Base-by-base conservation (phyloP, 2,329 filamentous ascomycete species). In the Cytospora chrysosperma region DNA sequence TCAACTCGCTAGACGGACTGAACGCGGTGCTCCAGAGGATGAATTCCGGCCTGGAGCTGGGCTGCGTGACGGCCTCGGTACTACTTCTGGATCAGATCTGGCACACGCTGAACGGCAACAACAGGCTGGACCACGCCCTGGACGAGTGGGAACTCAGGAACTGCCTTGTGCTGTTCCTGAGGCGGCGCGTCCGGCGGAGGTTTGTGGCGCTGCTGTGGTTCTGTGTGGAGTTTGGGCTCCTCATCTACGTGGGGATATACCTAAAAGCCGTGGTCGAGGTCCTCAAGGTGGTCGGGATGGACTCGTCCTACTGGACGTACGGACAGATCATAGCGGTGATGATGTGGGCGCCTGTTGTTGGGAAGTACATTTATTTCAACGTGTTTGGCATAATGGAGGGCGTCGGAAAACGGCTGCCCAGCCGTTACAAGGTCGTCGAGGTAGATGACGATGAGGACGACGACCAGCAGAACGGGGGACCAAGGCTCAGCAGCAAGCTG, bases 241-340 rank as follows among this genome's bases (percentile, higher is more conserved):
- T 67, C 5, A 43, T 67, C 12, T 64, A 65, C 10, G 59, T 65
- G 9, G 56, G 61, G 15, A 65, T 66, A n/a, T 66, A 68, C 47
- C 50, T 63, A 7, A 67, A 65, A 9, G 59, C 63, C 7, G 59
- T 67, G 13, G 30, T 65, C 24, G 52, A 55, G 34, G 47, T 66
- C 24, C 61, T 67, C 19, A 40, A 59, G 21, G 56, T 65, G 21
- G 61, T 63, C n/a, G 65, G 58, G 27, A 61, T 54, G 17, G 27
- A 43, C 62, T 21, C 60, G 19, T 62, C 63, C 32, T 52, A 64
- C 12, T 72, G 69, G 70, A 67, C 67, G 1, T 72, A 69, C 51
- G 70, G 70, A 13, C 70, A 72, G 49, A 43, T 72, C 24, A 67
- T 72, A 9, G 69, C 70, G 17, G 64, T 70, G 4, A 63, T 69